Percentiles rank a stretch among this genome's conserved stretches.
Evolutionary conservation across 2,329 filamentous ascomycete genomes (phyloP).

Genomic region (Bimuria novae-zelandiae): DNA sequence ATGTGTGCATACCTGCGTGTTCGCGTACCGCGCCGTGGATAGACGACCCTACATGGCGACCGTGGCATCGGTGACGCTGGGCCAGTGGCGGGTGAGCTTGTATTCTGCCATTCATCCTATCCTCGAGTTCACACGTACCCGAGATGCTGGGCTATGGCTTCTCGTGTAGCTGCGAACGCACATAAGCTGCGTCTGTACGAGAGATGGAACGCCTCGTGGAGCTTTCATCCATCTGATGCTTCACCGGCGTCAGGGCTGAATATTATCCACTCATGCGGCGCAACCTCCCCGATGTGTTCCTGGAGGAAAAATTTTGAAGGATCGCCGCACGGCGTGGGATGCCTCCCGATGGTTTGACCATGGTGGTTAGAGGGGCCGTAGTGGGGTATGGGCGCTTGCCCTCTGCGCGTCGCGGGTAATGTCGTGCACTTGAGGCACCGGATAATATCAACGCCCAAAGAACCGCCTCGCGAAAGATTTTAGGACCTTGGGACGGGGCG

Average conservation of each 20-base stretch:
- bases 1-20: neutral
- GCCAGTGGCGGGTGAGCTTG: constrained; percentile 12
- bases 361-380: constrained; percentile 3
- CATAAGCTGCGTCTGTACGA: neutral
- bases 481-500: too few species aligned
- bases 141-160: neutral
- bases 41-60: constrained; percentile 20
- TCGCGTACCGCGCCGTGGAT: constrained; percentile 12
- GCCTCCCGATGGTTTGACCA: neutral
- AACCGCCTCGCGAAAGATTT: neutral
- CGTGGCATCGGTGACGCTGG: neutral
- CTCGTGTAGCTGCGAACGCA: neutral
- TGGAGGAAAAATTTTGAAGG: neutral
- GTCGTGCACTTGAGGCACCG: constrained; percentile 18
- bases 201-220: too few species aligned
- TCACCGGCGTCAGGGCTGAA: too few species aligned
- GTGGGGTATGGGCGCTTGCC: constrained; percentile 11
- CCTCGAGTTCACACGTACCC: neutral
- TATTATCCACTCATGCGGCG: neutral
- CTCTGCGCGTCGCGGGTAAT: constrained; percentile 24
- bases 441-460: constrained; percentile 17
- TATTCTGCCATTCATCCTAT: constrained; percentile 1
- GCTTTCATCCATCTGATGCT: too few species aligned
- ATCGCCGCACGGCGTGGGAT: constrained; percentile 2
- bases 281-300: neutral